A percentile compares a stretch with the other conserved stretches of the same genome.
Conservation (phyloP, 805 yeast genomes). For the Metschnikowia proteae region DNA sequence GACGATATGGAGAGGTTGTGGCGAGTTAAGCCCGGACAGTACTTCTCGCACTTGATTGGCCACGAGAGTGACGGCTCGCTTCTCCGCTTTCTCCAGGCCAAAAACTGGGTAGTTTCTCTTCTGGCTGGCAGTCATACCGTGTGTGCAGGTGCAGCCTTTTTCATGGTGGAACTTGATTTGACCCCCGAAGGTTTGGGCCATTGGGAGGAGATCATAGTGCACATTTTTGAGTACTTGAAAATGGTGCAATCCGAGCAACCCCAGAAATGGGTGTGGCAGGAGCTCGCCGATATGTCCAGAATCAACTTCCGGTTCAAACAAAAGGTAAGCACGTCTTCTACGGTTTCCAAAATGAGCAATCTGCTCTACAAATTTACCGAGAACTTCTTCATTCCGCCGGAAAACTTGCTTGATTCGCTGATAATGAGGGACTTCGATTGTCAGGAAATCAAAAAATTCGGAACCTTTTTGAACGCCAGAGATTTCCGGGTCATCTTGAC, state of each 20-base stretch:
- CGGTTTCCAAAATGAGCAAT: constrained; percentile 67
- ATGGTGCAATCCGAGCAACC: constrained; percentile 57
- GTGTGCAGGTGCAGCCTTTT: constrained; percentile 63
- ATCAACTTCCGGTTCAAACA: constrained; percentile 78
- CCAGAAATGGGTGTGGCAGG: constrained; percentile 77
- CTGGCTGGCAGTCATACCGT: constrained; percentile 68
- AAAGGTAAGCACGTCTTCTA: constrained; percentile 64
- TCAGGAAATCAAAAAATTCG: constrained; percentile 46
- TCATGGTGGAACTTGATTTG: constrained; percentile 69
- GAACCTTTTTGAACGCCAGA: constrained; percentile 46
- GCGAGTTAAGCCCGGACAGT: constrained; percentile 65
- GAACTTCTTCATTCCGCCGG: constrained; percentile 52
- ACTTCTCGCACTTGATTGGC: constrained; percentile 79
- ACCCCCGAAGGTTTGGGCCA: constrained; percentile 67
- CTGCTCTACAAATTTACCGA: constrained; percentile 48
- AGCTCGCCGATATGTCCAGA: constrained; percentile 62
- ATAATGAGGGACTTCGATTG: constrained; percentile 60
- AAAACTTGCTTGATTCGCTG: constrained; percentile 53
- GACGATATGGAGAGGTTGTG: constrained; percentile 60
- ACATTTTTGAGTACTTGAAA: constrained; percentile 69
- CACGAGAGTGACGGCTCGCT: constrained; percentile 91
- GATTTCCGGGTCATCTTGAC: constrained; percentile 62
- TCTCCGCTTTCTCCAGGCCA: constrained; percentile 59
- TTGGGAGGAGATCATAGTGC: constrained; percentile 56
- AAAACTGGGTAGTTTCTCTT: constrained; percentile 76